These are phyloP conservation scores for Nicotiana rustica DNA, from an alignment of 305 asterid genomes.

Conservation along the genomic window DNA sequence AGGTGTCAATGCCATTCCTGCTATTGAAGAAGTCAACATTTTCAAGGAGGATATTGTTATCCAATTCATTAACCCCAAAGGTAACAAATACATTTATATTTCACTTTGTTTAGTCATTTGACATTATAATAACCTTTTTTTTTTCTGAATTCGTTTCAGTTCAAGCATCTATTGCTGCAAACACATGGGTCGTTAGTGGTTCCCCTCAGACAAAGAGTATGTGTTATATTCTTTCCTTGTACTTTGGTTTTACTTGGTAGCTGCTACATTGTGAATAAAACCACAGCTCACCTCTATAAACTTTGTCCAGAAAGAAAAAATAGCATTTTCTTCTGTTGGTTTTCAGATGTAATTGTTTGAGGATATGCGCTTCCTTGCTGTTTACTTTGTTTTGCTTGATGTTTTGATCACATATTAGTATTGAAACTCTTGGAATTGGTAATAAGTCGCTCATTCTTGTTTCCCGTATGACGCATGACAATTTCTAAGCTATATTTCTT, in stretches of 20 bases:
- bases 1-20: constrained; percentile 83
- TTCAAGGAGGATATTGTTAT: constrained; percentile 88
- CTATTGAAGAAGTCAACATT: constrained; percentile 84
- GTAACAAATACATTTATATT: constrained; percentile 40
- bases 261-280: neutral
- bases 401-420: neutral
- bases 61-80: constrained; percentile 79
- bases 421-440: constrained; percentile 3
- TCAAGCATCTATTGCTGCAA: constrained; percentile 88
- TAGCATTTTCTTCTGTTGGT: neutral
- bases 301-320: neutral
- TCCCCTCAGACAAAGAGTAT: constrained; percentile 86
- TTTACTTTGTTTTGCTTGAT: neutral
- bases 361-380: neutral
- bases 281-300: neutral
- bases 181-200: constrained; percentile 91
- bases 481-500: constrained; percentile 8
- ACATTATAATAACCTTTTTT: neutral
- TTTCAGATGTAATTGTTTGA: neutral
- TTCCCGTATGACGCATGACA: neutral
- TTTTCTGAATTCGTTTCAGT: constrained; percentile 49
- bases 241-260: neutral
- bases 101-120: neutral
- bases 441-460: neutral
- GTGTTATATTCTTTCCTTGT: constrained; percentile 33